Evolutionary conservation across 1,139 yeast genomes (phyloP).

Genomic region (Kodamaea alishanica): DNA sequence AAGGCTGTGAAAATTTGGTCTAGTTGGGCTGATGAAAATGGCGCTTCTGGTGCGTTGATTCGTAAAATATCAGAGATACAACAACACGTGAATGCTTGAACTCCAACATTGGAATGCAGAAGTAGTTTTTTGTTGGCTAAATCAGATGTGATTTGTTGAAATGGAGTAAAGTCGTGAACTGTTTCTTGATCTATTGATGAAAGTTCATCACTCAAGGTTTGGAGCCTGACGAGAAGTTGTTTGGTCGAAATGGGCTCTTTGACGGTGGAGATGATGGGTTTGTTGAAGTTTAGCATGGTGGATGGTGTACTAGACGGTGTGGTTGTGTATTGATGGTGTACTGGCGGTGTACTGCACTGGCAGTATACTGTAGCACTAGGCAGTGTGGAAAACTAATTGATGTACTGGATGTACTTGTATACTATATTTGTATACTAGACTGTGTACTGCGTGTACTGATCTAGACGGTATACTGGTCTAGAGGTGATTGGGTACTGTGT

Average conservation of each 20-base stretch:
- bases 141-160: slow-evolving; percentile 47
- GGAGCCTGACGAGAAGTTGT: slow-evolving; percentile 45
- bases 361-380: no score
- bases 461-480: no score
- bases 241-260: slow-evolving; percentile 54
- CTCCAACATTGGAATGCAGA: slow-evolving; percentile 61
- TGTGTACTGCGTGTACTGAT: no score
- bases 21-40: slow-evolving; percentile 64
- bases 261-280: slow-evolving; percentile 52
- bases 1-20: slow-evolving; percentile 61
- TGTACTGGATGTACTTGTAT: no score
- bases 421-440: no score
- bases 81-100: slow-evolving; percentile 70
- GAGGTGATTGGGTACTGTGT: no score
- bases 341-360: no score
- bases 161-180: slow-evolving; percentile 38
- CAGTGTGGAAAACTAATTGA: no score
- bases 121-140: slow-evolving; percentile 58
- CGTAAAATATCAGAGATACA: slow-evolving; percentile 74
- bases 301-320: no score
- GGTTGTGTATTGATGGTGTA: no score
- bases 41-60: slow-evolving; percentile 88
- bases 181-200: slow-evolving; percentile 59
- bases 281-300: slow-evolving; percentile 27
- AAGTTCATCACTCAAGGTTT: slow-evolving; percentile 57